Evolutionary conservation across 768 basidiomycete genomes (phyloP).

Genomic region (Pleurotus tuoliensis): DNA sequence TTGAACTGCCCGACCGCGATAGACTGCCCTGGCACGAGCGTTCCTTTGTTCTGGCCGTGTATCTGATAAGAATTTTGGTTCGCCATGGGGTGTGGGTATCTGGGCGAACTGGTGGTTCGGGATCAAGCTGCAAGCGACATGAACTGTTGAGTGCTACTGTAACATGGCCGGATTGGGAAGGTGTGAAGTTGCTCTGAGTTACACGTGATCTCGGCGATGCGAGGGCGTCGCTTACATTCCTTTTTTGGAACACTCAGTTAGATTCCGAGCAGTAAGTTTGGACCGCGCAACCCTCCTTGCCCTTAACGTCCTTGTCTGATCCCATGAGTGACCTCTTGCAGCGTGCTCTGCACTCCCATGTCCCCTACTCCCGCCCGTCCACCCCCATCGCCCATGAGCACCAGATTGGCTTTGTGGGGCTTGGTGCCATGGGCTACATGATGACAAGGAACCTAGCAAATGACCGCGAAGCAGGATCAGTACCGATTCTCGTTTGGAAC

Average conservation of each 20-base stretch:
- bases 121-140: slow-evolving; percentile 2
- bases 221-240: not conserved
- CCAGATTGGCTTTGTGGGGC: slow-evolving; percentile 41
- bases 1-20: slow-evolving; percentile 87
- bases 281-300: not conserved
- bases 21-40: slow-evolving; percentile 76
- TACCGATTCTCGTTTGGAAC: slow-evolving; percentile 73
- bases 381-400: slow-evolving; percentile 37
- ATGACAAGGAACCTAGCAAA: slow-evolving; percentile 82
- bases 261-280: slow-evolving; percentile 3
- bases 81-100: slow-evolving; percentile 34
- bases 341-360: slow-evolving; percentile 10
- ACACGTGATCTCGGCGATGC: not conserved
- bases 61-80: slow-evolving; percentile 47
- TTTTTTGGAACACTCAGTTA: slow-evolving; percentile 3
- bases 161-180: slow-evolving; percentile 4
- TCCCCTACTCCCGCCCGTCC: slow-evolving; percentile 54
- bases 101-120: slow-evolving; percentile 6
- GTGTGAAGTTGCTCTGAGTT: not conserved
- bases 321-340: slow-evolving; percentile 11
- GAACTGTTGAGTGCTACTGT: slow-evolving; percentile 1
- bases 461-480: slow-evolving; percentile 31
- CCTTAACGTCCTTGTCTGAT: not conserved
- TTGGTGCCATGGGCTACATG: slow-evolving; percentile 67
- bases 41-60: slow-evolving; percentile 59